phyloP scores from a whole-genome alignment of 2,329 filamentous ascomycete species.

The Penicillium sp. region DNA sequence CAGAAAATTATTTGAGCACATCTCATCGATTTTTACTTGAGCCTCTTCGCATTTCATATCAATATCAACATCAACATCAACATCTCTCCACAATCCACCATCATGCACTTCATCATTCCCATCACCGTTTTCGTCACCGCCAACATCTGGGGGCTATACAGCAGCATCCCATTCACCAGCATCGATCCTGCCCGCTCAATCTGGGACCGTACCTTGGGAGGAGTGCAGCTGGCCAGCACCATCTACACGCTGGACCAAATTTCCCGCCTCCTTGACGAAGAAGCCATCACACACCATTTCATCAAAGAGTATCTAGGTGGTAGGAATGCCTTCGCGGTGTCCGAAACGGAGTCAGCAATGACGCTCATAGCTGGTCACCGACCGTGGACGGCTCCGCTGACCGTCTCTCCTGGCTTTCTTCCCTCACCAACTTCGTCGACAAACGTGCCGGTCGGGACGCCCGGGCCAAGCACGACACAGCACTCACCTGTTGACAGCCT shows the following conservation, averaged over 20 bases:
- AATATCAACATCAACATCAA: neutral
- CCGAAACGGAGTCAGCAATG: neutral
- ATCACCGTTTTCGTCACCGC: constrained; percentile 21
- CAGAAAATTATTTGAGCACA: neutral
- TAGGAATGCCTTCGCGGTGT: neutral
- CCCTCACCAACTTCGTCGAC: neutral
- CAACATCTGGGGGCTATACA: constrained; percentile 27
- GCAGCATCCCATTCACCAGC: constrained; percentile 26
- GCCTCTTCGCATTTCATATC: neutral
- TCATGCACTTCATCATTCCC: constrained; percentile 26
- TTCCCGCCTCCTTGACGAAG: neutral
- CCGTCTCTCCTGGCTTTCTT: neutral
- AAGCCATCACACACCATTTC: neutral
- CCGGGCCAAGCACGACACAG: neutral
- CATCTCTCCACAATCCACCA: neutral
- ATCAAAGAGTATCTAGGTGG: neutral
- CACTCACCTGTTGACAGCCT: neutral
- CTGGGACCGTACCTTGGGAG: constrained; percentile 24
- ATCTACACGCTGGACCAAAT: constrained; percentile 18
- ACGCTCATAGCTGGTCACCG: neutral
- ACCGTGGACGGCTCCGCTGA: neutral
- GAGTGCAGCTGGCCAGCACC: constrained; percentile 25
- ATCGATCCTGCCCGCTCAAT: constrained; percentile 23
- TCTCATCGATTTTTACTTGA: neutral
- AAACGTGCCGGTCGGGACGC: neutral